Percentiles rank a stretch among this genome's conserved stretches.
phyloP scores from a whole-genome alignment of 371 early-diverging fungal genomes.

The Rhizomucor pusillus region DNA sequence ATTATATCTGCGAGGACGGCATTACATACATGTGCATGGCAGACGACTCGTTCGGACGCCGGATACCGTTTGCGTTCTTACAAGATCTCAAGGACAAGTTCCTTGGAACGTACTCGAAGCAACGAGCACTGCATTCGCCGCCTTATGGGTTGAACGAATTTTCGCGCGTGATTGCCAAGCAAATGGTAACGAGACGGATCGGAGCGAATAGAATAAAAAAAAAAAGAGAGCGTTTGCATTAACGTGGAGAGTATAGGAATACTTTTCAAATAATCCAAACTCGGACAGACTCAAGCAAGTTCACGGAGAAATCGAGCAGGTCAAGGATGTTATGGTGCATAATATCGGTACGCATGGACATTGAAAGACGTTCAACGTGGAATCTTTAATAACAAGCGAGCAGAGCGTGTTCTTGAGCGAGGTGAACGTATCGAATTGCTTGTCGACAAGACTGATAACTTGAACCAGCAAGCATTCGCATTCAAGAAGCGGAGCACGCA shows the following conservation, averaged over 20 bases:
- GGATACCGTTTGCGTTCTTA: slow-evolving; percentile 88
- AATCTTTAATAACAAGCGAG: background rate
- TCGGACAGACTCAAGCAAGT: slow-evolving; percentile 82
- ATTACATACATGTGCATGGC: slow-evolving; percentile 89
- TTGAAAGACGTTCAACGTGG: background rate
- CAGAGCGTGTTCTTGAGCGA: slow-evolving; percentile 86
- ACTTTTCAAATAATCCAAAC: slow-evolving; percentile 69
- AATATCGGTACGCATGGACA: slow-evolving; percentile 68
- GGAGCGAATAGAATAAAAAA: no score
- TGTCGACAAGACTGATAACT: slow-evolving; percentile 87
- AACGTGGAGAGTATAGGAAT: slow-evolving; percentile 44
- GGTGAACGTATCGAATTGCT: slow-evolving; percentile 89
- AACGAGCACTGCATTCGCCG: slow-evolving; percentile 56
- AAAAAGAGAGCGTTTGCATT: no score
- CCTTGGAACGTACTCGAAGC: slow-evolving; percentile 55
- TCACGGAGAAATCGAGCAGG: slow-evolving; percentile 89
- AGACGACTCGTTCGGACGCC: slow-evolving; percentile 83
- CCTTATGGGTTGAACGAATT: slow-evolving; percentile 85
- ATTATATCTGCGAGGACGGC: slow-evolving; percentile 81
- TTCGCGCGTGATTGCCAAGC: slow-evolving; percentile 70
- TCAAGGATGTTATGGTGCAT: slow-evolving; percentile 92
- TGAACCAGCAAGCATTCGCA: slow-evolving; percentile 86
- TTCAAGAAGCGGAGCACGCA: slow-evolving; percentile 88
- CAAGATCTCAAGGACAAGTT: slow-evolving; percentile 78
- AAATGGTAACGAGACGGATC: slow-evolving; percentile 68